Evolutionary conservation across 2,329 filamentous ascomycete genomes (phyloP).

Genomic region (Fusarium virguliforme): DNA sequence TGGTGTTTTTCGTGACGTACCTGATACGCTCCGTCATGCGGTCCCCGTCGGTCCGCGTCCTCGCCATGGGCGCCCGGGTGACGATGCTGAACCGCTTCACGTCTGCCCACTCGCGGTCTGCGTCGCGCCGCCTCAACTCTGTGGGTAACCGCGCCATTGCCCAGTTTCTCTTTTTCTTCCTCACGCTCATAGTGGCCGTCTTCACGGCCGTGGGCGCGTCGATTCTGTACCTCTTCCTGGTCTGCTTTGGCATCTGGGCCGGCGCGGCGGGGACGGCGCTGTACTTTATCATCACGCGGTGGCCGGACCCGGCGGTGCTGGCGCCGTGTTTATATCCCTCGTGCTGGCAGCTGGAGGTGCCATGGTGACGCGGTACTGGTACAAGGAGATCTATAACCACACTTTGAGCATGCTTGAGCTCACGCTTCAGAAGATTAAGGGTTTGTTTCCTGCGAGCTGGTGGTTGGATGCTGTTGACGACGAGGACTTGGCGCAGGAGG

Average conservation of each 20-base stretch:
- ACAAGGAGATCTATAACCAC: constrained; percentile 19
- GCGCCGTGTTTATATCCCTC: constrained; percentile 49
- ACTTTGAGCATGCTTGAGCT: too few relatives aligned
- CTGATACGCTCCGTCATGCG: constrained; percentile 46
- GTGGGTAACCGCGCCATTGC: constrained; percentile 51
- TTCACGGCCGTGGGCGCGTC: background rate
- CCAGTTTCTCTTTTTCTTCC: constrained; percentile 35
- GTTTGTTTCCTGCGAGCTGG: constrained; percentile 25
- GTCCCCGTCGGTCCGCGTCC: constrained; percentile 45
- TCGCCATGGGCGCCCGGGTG: constrained; percentile 41
- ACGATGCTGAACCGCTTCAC: constrained; percentile 52
- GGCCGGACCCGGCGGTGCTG: constrained; percentile 49
- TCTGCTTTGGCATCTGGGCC: constrained; percentile 42
- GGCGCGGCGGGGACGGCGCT: constrained; percentile 39
- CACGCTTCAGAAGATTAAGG: background rate
- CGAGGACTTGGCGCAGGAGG: constrained; percentile 35
- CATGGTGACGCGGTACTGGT: constrained; percentile 30
- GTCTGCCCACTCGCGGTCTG: constrained; percentile 35
- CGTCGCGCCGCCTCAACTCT: constrained; percentile 48
- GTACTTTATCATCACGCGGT: constrained; percentile 52
- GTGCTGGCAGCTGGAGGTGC: constrained; percentile 28
- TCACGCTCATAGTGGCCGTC: background rate
- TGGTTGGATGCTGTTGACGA: constrained; percentile 33
- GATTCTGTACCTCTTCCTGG: constrained; percentile 8
- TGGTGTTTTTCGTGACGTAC: constrained; percentile 48